A percentile compares a stretch with the other conserved stretches of the same genome.
Evolutionary conservation across 139 green algal species (phyloP).

Genomic region (Auxenochlorella protothecoides): DNA sequence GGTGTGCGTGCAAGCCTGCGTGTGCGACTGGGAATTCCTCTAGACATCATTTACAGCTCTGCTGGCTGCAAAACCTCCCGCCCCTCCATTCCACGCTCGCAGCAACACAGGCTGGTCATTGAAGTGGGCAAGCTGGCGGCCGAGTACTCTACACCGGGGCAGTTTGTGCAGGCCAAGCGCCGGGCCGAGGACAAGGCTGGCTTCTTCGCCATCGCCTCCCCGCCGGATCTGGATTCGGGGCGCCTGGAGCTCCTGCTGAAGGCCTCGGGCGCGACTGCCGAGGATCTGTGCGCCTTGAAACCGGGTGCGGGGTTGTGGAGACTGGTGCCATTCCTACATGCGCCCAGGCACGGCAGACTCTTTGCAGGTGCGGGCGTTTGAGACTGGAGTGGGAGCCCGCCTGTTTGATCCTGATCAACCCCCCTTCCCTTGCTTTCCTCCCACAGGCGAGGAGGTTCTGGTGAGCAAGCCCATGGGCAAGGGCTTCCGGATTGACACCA

Average conservation of each 20-base stretch:
- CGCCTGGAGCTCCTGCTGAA: slow-evolving; percentile 62
- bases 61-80: background rate
- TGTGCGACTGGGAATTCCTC: background rate
- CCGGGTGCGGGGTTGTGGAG: background rate
- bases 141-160: slow-evolving; percentile 68
- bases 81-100: background rate
- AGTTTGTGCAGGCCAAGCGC: slow-evolving; percentile 75
- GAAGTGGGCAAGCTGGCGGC: slow-evolving; percentile 42
- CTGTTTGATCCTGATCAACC: background rate
- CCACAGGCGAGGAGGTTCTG: slow-evolving; percentile 25
- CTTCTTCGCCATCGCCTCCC: slow-evolving; percentile 85
- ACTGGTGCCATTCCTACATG: no score
- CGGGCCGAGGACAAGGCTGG: slow-evolving; percentile 61
- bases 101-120: slow-evolving; percentile 44
- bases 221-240: slow-evolving; percentile 40
- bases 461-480: slow-evolving; percentile 64
- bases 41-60: background rate
- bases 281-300: slow-evolving; percentile 29
- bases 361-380: background rate
- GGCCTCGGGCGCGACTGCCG: slow-evolving; percentile 39
- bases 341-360: background rate
- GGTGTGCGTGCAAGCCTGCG: background rate
- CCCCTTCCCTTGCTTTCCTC: background rate
- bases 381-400: background rate
- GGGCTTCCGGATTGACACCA: slow-evolving; percentile 74